Conservation (phyloP, 2,329 filamentous ascomycete species). For the Anisogramma anomala region DNA sequence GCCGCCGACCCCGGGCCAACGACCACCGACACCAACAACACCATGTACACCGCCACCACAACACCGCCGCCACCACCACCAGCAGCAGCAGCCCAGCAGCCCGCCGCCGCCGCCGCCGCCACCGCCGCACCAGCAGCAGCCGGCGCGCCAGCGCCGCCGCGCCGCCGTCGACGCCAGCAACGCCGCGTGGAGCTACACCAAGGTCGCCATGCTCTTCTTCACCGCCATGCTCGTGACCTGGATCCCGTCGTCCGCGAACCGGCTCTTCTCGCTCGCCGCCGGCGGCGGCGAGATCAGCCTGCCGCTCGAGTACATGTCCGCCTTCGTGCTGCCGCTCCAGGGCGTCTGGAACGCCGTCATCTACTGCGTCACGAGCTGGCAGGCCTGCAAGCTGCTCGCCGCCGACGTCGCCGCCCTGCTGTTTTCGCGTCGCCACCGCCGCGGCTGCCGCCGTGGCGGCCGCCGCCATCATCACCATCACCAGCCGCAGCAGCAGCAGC, state of each 20-base stretch:
- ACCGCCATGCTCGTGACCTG: conserved; percentile 60
- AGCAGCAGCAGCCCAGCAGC: conserved; percentile 4
- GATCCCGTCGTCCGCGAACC: conserved; percentile 68
- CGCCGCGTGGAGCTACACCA: conserved; percentile 58
- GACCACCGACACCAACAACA: not conserved
- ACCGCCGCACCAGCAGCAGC: conserved; percentile 12
- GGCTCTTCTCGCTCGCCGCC: conserved; percentile 58
- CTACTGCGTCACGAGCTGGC: conserved; percentile 59
- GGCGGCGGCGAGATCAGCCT: conserved; percentile 38
- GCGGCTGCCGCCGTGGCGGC: not conserved
- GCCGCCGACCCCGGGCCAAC: no score
- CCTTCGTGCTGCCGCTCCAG: conserved; percentile 67
- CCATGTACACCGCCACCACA: no score
- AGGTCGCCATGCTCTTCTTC: conserved; percentile 61
- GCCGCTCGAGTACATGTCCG: conserved; percentile 56
- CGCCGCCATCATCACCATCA: not conserved
- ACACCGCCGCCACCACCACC: conserved; percentile 1
- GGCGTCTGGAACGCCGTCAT: conserved; percentile 78
- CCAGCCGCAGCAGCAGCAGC: not conserved
- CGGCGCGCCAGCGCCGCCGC: conserved; percentile 22
- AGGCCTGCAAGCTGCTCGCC: conserved; percentile 43
- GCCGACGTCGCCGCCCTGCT: conserved; percentile 24
- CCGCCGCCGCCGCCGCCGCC: not conserved
- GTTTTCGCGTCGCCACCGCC: no score
- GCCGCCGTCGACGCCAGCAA: conserved; percentile 43